These are phyloP conservation scores for Colletotrichum kahawae DNA, from an alignment of 2,329 filamentous ascomycete species.

Conservation along the genomic window DNA sequence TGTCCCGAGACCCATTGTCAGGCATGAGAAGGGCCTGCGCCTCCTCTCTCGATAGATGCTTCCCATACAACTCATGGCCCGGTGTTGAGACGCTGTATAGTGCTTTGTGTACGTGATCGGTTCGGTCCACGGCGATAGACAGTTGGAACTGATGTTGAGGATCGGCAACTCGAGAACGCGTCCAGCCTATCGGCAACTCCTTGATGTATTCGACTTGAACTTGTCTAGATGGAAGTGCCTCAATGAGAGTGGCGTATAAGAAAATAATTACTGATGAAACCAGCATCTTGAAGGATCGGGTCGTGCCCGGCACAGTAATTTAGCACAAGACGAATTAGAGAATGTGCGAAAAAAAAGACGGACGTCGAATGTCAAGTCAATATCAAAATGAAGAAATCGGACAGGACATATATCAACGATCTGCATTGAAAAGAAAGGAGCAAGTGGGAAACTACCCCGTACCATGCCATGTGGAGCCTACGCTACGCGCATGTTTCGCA, in stretches of 20 bases:
- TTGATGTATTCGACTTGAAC: neutral
- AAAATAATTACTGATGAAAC: neutral
- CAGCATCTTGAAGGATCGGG: neutral
- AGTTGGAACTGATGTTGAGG: neutral
- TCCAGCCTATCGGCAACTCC: neutral
- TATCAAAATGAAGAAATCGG: neutral
- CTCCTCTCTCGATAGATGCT: slow-evolving; percentile 52
- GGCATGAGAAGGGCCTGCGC: slow-evolving; percentile 55
- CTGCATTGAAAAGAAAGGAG: fast-evolving
- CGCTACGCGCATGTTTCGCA: neutral
- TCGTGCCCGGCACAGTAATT: neutral
- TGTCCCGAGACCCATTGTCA: slow-evolving; percentile 37
- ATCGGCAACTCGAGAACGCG: neutral
- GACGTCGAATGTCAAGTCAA: fast-evolving
- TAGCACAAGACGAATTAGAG: neutral
- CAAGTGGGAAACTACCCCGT: fast-evolving
- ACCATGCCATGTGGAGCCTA: neutral
- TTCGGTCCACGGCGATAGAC: slow-evolving; percentile 1
- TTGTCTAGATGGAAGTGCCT: neutral
- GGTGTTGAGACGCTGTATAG: slow-evolving; percentile 56
- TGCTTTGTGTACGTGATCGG: slow-evolving; percentile 42
- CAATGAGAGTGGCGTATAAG: no score
- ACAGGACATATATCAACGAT: neutral
- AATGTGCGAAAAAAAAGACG: neutral
- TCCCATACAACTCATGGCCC: slow-evolving; percentile 49